Conservation (phyloP, 495 filamentous ascomycete genomes). For the Aspergillus kassunensis region DNA sequence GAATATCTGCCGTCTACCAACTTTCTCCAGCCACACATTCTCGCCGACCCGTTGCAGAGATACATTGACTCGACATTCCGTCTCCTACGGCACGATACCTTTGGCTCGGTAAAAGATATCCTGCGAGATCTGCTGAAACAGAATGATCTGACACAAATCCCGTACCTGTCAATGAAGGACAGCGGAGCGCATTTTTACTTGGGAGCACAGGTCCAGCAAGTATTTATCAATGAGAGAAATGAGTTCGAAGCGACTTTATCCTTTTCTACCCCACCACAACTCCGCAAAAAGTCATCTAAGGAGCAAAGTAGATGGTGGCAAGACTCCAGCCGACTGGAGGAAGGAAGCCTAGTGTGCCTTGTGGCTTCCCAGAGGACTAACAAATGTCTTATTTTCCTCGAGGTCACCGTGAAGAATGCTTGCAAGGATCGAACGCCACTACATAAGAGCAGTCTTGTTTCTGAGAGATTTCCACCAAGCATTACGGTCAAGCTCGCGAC, state of each 20-base stretch:
- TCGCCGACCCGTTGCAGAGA: conserved; percentile 1
- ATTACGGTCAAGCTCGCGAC: not conserved
- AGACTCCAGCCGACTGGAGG: not conserved
- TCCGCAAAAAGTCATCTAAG: not conserved
- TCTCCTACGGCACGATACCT: not conserved
- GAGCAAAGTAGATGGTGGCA: conserved; percentile 1
- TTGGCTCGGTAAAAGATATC: not conserved
- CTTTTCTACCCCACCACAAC: conserved; percentile 1
- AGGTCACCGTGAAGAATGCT: not conserved
- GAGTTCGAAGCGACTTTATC: conserved; percentile 1
- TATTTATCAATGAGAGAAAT: conserved; percentile 4
- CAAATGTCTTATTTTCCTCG: not conserved
- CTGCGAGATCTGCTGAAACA: not conserved
- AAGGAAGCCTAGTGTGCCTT: not conserved
- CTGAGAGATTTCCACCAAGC: not conserved
- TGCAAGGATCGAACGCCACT: not conserved
- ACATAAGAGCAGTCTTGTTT: not conserved
- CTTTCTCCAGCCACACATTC: not conserved
- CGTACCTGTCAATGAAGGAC: not conserved
- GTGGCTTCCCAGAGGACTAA: not conserved
- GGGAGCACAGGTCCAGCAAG: not conserved
- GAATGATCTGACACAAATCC: not conserved
- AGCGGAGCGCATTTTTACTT: not conserved
- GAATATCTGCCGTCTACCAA: conserved; percentile 1
- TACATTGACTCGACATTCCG: not conserved